Base-by-base conservation (phyloP, 768 basidiomycete genomes). In the Amanita jacksonii region DNA sequence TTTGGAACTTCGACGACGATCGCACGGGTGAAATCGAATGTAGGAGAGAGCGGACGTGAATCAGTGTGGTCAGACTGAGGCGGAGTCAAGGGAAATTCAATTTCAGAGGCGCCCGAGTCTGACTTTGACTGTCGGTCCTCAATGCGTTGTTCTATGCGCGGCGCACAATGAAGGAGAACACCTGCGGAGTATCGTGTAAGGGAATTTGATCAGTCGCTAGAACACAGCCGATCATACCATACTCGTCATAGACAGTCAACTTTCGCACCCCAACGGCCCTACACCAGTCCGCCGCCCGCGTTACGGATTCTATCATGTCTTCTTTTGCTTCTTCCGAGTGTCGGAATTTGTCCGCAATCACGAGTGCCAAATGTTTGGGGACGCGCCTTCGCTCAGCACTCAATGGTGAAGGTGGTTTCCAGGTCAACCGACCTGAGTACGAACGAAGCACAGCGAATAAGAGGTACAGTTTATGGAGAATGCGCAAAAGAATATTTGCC, bases 51-150 rank as follows among this genome's bases (percentile, higher is more conserved):
- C 22, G 79, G 68, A 45, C 78, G 68, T 8, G 84, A 84, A 19
- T 73, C 75, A 19, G 81, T 77, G 53, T 70, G 72, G 57, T 85
- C 85, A 6, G 85, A 88, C 13, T 73, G 64, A 3, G 85, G 86
- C n/a, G 85, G 86, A 0, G 85, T 88, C 34, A 76, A 65, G 31
- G 85, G 86, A 57, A 79, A 86, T 53, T 78, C 74, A 3, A 73
- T 59, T 44, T 84, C 81, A 15, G 76, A 74, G 45, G 72, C 73
- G 43, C 66, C 65, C 15, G 62, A 64, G 23, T 69, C 62, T 49
- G 39, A 25, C 10, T 38, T 22, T 42, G 51, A 43, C 57, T 59
- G 41, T 51, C 46, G 36, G 27, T 28, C 36, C 43, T 62, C 55
- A 39, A 73, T 52, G 38, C 62, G 62, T 49, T 64, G 63, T 30